Evolutionary conservation across 148 eudicot genomes (phyloP), one percentile per base, ranked within the genome.

Genomic region (Dianthus caryophyllus): DNA sequence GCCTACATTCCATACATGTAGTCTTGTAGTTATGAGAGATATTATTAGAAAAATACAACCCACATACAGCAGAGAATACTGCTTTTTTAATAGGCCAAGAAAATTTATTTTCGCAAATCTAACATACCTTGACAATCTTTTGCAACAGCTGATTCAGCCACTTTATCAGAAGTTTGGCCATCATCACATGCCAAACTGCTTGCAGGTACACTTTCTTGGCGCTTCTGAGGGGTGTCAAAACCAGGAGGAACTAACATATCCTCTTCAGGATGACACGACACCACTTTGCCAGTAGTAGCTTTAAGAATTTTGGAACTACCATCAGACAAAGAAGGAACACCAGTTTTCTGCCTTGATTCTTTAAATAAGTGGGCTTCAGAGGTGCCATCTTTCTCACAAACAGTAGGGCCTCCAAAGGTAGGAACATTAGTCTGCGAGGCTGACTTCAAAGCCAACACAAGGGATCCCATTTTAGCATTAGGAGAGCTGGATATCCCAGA

Each of bases 181-280:
- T 66, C 64, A 21, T 65, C 75, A 56, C 53, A 21, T 38, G 64
- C 63, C 17, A 49, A 49, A 16, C 69, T 48, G 46, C 21, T 65
- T 16, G 56, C 61, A 57, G 51, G 54, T 27, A 20, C 66, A 41
- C 48, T 72, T 57, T 76, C 83, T 25, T 67, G 24, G 66, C 69
- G 66, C 36, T 59, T 65, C 46, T 72, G 76, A 36, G 81, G 81
- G 44, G 71, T 78, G 62, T 68, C 75, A 59, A 81, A 81, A 30
- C 84, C 84, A 76, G 83, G 83, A 61, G 83, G 83, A 27, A 74
- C 69, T 26, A 53, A 58, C 62, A 80, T 68, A 41, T 77, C 78
- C 5, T 77, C 84, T 41, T 77, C 81, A 24, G 65, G 78, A 58
- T 74, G 76, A 67, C 73, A 69, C 20, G 57, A 56, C 18, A 49